Evolutionary conservation across 108 stramenopile genomes (phyloP).

Genomic region (Craspedostauros australis): DNA sequence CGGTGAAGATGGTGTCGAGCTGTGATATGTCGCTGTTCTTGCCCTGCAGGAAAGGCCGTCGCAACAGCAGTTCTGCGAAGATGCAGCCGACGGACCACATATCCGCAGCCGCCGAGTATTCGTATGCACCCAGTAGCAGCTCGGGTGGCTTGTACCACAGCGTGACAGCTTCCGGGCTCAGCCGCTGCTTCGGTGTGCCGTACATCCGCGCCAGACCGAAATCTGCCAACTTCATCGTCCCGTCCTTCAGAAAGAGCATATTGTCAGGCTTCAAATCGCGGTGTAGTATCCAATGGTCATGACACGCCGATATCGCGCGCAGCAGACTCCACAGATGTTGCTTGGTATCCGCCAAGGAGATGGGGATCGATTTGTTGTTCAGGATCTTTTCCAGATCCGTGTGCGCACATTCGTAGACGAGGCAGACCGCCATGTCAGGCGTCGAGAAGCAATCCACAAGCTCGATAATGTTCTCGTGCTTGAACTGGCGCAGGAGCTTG

Average conservation of each 20-base stretch:
- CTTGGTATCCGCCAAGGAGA: slow-evolving; percentile 81
- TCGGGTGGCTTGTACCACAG: slow-evolving; percentile 97
- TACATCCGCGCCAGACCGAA: slow-evolving; percentile 85
- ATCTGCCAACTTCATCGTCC: slow-evolving; percentile 87
- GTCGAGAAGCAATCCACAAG: slow-evolving; percentile 85
- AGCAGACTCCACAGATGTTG: slow-evolving; percentile 68
- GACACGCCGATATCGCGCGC: slow-evolving; percentile 74
- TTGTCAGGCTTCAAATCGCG: slow-evolving; percentile 86
- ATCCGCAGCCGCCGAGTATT: slow-evolving; percentile 89
- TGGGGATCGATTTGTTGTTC: slow-evolving; percentile 67
- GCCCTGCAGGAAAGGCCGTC: slow-evolving; percentile 85
- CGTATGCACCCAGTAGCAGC: slow-evolving; percentile 82
- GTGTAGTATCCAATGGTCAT: slow-evolving; percentile 85
- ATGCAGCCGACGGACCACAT: slow-evolving; percentile 96
- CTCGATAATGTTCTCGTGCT: slow-evolving; percentile 90
- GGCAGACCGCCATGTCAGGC: slow-evolving; percentile 71
- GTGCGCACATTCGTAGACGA: slow-evolving; percentile 88
- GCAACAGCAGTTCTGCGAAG: slow-evolving; percentile 87
- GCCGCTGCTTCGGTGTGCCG: slow-evolving; percentile 76
- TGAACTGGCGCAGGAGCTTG: slow-evolving; percentile 88
- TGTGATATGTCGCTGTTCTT: slow-evolving; percentile 77
- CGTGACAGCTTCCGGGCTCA: slow-evolving; percentile 88
- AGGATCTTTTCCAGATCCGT: slow-evolving; percentile 89
- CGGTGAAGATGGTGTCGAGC: slow-evolving; percentile 81
- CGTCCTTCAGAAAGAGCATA: slow-evolving; percentile 61